phyloP scores from a whole-genome alignment of 2,329 filamentous ascomycete genomes.

The Epichloe uncinata region DNA sequence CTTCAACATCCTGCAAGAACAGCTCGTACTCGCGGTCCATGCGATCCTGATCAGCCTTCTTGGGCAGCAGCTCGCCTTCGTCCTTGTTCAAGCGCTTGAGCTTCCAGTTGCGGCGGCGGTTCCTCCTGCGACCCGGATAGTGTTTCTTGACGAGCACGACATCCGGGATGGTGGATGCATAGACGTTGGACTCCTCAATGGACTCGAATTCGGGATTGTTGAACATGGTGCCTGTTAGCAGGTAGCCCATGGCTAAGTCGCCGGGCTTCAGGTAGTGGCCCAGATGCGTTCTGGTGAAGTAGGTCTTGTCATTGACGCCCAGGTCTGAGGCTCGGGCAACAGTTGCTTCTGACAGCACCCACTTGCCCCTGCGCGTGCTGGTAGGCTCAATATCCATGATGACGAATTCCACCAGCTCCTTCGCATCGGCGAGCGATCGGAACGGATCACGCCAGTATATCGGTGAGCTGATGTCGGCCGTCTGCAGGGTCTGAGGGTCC shows the following conservation, averaged over 20 bases:
- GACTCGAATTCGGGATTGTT: slow-evolving; percentile 80
- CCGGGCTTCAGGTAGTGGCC: slow-evolving; percentile 75
- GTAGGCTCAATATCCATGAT: slow-evolving; percentile 85
- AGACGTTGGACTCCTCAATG: slow-evolving; percentile 63
- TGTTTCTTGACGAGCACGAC: slow-evolving; percentile 95
- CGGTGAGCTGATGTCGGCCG: slow-evolving; percentile 66
- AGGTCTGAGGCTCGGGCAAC: slow-evolving; percentile 79
- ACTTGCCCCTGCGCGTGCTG: slow-evolving; percentile 64
- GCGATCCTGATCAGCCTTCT: slow-evolving; percentile 76
- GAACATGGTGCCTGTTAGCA: slow-evolving; percentile 79
- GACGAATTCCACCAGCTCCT: slow-evolving; percentile 81
- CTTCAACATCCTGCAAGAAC: slow-evolving; percentile 94
- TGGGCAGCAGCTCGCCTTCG: slow-evolving; percentile 72
- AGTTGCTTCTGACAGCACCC: slow-evolving; percentile 73
- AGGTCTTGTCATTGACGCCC: slow-evolving; percentile 73
- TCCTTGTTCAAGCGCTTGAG: slow-evolving; percentile 88
- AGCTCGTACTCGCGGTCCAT: slow-evolving; percentile 92
- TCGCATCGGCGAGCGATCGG: slow-evolving; percentile 66
- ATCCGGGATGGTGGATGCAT: slow-evolving; percentile 71
- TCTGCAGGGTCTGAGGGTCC: slow-evolving; percentile 84
- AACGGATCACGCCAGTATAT: slow-evolving; percentile 92
- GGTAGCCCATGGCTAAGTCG: slow-evolving; percentile 90
- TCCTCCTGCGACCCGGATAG: slow-evolving; percentile 76
- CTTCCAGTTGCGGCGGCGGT: slow-evolving; percentile 74
- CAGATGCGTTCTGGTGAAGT: slow-evolving; percentile 82